Base-by-base conservation (phyloP, 179 eudicot species). In the Silene vulgaris region DNA sequence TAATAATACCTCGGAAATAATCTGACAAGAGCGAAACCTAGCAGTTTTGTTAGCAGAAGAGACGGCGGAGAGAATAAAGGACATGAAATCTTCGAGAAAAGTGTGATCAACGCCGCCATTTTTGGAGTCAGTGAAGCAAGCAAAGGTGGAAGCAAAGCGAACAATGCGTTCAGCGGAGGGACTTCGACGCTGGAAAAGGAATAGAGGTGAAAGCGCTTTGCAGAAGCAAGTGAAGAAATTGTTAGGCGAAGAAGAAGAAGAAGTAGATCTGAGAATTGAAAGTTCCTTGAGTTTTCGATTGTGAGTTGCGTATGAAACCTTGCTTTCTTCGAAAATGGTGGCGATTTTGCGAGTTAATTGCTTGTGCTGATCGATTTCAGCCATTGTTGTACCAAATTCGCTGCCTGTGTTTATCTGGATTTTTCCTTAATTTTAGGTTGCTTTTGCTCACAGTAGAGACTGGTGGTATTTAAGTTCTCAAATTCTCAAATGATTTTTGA, bases 261-360 rank as follows among this genome's bases (percentile, higher is more conserved):
- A 45, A 11, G 90, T 79, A 8, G 88, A 82, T 80, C 84, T 86
- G 79, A 95, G 95, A 62, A 77, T 65, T 2, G 87, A 74, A 43
- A 95, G 90, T 45, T 93, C 97, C 78, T 90, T 95, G 75, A 95
- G 97, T 80, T 95, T 95, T 17, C 97, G 89, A 54, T 84, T 81
- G 85, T 95, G 97, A 4, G 87, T 85, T 26, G 99, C 99, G 79
- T 88, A 73, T 0, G 99, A 90, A 23, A 76, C 70, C 71, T 83
- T 78, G 20, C 75, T 73, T 56, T 95, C 99, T 52, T 93, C 91
- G 0, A 95, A 69, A 29, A 89, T 62, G 65, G 62, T 81, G 3
- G 89, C 88, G 54, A 95, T 88, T 73, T 86, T 81, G 0, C 2
- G 63, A 43, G 79, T 70, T 54, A 81, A 14, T 63, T 57, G 80